Evolutionary conservation across 805 yeast genomes (phyloP), one percentile per base, ranked within the genome.

Genomic region (Pichia cabralensis): DNA sequence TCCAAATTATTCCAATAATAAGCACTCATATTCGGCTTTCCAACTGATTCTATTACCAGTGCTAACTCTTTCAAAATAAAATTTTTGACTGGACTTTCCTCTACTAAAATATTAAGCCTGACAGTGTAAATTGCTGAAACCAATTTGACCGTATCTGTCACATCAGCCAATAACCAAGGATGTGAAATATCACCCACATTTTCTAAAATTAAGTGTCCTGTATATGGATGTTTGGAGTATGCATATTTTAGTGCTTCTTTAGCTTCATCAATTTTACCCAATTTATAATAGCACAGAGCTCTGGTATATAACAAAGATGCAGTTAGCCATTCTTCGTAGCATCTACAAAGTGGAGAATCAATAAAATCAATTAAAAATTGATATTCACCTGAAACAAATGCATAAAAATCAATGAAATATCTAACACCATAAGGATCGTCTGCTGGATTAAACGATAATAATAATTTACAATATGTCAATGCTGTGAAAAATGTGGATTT

Each of bases 351-450:
- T 1, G 81, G 70, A 2, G 82, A 72, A 10, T 69, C 58, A 2
- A 66, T 67, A 22, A 83, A 56, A 14, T 73, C 69, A 10, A 76
- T 62, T 44, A 85, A 50, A 53, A 73, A 84, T 38, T 71, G 62
- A 48, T 67, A 74, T 41, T 83, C 83, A 22, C 68, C 76, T 24
- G 82, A 64, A 56, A 74, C 60, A 3, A 82, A 59, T 3, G 89
- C 77, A 49, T 81, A 85, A 49, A 71, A 76, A 52, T 86, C 95
- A 45, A 86, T 75, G 53, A 84, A 81, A 49, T 79, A 78, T 42
- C 94, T 67, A 10, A 80, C 85, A 16, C 95, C 95, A 34, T 78
- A 61, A 2, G 95, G 95, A 60, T 86, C 95, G 37, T 79, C 82
- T 2, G 75, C 67, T 1, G 94, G 95, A 26, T 55, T 56, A 21